Conservation (phyloP, 2,329 filamentous ascomycete species). For the Aspergillus bombycis region DNA sequence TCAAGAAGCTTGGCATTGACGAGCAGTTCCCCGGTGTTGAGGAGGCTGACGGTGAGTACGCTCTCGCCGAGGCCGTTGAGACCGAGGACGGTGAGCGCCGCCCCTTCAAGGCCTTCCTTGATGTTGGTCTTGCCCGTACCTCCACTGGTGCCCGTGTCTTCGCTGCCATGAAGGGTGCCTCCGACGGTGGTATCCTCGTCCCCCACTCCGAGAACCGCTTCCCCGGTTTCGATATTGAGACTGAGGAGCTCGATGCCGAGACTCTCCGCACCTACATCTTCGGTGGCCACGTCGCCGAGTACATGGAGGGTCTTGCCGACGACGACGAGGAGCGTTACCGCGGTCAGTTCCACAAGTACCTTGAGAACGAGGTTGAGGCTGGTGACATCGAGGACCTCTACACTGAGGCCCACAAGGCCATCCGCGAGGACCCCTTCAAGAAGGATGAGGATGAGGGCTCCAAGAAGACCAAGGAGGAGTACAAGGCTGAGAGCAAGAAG, state of each 20-base stretch:
- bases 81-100: slow-evolving; percentile 83
- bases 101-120: slow-evolving; percentile 98
- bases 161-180: slow-evolving; percentile 99
- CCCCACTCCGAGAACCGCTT: slow-evolving; percentile 99
- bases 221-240: slow-evolving; percentile 96
- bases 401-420: slow-evolving; percentile 89
- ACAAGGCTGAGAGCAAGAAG: slow-evolving; percentile 95
- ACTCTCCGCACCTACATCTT: slow-evolving; percentile 99
- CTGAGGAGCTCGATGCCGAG: slow-evolving; percentile 97
- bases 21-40: slow-evolving; percentile 93
- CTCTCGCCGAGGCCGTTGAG: slow-evolving; percentile 91
- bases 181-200: slow-evolving; percentile 93
- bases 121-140: slow-evolving; percentile 95
- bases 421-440: slow-evolving; percentile 98
- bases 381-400: slow-evolving; percentile 97
- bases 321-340: slow-evolving; percentile 99
- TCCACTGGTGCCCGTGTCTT: slow-evolving; percentile 99
- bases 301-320: slow-evolving; percentile 99
- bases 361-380: slow-evolving; percentile 94
- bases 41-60: slow-evolving; percentile 95
- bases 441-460: slow-evolving; percentile 73
- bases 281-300: slow-evolving; percentile 97
- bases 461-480: slow-evolving; percentile 98
- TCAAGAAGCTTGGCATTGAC: slow-evolving; percentile 95
- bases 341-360: slow-evolving; percentile 96